Percentiles rank a stretch among this genome's conserved stretches.
Conservation (phyloP, 306 rosid species). For the Quercus variabilis region DNA sequence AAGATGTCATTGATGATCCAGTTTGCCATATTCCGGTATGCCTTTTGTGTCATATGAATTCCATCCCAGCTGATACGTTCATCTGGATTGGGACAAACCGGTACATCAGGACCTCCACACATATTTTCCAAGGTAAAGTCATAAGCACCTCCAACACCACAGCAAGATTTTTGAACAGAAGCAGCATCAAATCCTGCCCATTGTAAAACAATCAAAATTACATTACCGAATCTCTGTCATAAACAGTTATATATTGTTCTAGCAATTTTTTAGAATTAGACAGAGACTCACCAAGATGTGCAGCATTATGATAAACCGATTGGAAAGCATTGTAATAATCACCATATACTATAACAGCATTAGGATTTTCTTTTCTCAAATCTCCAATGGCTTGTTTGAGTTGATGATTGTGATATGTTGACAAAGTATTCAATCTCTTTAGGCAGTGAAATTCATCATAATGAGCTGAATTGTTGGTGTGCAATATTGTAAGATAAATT, state of each 20-base stretch:
- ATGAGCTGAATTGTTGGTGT: neutral
- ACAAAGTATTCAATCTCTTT: neutral
- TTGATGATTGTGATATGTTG: slow-evolving; percentile 19
- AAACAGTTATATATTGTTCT: too few relatives aligned
- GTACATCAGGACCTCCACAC: slow-evolving; percentile 2
- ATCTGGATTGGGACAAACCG: slow-evolving; percentile 7
- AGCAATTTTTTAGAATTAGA: too few relatives aligned
- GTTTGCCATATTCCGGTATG: neutral
- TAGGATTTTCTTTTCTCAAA: slow-evolving; percentile 10
- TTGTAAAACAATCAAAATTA: too few relatives aligned
- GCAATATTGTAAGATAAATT: slow-evolving; percentile 4
- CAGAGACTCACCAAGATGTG: too few relatives aligned
- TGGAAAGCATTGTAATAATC: too few relatives aligned
- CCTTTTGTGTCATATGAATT: slow-evolving; percentile 11
- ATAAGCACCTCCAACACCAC: slow-evolving; percentile 19
- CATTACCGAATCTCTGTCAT: too few relatives aligned
- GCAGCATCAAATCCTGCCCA: too few relatives aligned
- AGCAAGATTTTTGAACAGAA: slow-evolving; percentile 20
- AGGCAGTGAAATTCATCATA: slow-evolving; percentile 11
- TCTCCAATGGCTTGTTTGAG: slow-evolving; percentile 2
- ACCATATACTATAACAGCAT: neutral
- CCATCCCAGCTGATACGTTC: slow-evolving; percentile 20
- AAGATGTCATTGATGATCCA: slow-evolving; percentile 21
- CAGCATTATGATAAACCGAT: too few relatives aligned
- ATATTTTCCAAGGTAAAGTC: neutral